Evolutionary conservation across 2,329 filamentous ascomycete genomes (phyloP).

Genomic region (Mollisiaceae sp.): DNA sequence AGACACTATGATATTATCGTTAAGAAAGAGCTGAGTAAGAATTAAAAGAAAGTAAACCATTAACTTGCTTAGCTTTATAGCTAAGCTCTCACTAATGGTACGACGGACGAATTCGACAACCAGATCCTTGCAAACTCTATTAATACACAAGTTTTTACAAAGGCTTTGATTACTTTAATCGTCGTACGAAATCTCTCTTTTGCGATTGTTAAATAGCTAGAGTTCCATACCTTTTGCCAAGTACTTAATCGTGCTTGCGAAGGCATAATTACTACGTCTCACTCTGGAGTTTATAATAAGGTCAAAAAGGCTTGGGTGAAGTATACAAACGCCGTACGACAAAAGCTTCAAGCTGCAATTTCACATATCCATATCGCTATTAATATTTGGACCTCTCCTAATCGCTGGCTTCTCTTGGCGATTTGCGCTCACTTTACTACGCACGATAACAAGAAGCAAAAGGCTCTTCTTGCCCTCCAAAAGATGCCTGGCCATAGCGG

Average conservation of each 20-base stretch:
- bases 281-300: neutral
- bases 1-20: no score
- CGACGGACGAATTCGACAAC: no score
- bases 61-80: no score
- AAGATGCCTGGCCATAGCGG: constrained; percentile 6
- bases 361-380: constrained; percentile 9
- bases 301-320: constrained; percentile 1
- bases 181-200: neutral
- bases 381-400: no score
- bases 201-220: neutral
- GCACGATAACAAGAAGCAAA: constrained; percentile 6
- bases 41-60: no score
- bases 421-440: constrained; percentile 10
- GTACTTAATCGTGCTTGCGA: neutral
- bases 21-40: no score
- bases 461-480: constrained; percentile 13
- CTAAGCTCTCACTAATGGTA: no score
- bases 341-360: neutral
- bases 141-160: neutral
- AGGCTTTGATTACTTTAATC: neutral
- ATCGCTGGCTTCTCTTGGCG: constrained; percentile 12
- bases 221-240: neutral
- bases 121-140: neutral
- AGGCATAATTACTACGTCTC: neutral
- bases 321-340: neutral